phyloP scores from a whole-genome alignment of 1,284 basidiomycete species.

The Neolentinus lepideus region DNA sequence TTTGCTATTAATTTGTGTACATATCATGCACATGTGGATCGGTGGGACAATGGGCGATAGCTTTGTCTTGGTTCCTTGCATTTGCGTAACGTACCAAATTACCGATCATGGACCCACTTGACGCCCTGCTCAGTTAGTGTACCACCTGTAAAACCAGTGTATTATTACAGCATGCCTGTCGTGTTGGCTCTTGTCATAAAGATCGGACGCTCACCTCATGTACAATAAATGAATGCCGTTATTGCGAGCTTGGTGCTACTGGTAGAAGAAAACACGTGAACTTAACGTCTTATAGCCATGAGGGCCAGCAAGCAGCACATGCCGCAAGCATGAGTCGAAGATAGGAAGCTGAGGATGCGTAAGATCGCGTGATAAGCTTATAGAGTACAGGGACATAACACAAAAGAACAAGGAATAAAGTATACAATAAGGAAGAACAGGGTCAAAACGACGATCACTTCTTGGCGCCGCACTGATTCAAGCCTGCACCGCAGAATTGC shows the following conservation, averaged over 20 bases:
- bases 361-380: background rate
- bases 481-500: slow-evolving; percentile 78
- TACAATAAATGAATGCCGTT: background rate
- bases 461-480: slow-evolving; percentile 53
- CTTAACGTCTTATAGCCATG: background rate
- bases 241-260: too few species aligned
- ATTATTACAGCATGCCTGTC: background rate
- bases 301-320: background rate
- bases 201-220: background rate
- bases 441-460: slow-evolving; percentile 8
- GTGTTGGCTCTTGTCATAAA: background rate
- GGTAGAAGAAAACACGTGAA: background rate
- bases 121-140: background rate
- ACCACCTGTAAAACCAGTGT: background rate
- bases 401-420: background rate
- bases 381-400: background rate
- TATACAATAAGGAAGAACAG: background rate
- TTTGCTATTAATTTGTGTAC: background rate
- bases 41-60: background rate
- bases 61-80: background rate
- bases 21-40: background rate
- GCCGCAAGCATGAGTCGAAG: background rate
- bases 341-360: background rate
- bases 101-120: background rate
- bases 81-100: background rate